Conservation (phyloP, 495 filamentous ascomycete species). For the Trichoderma asperelloides region DNA sequence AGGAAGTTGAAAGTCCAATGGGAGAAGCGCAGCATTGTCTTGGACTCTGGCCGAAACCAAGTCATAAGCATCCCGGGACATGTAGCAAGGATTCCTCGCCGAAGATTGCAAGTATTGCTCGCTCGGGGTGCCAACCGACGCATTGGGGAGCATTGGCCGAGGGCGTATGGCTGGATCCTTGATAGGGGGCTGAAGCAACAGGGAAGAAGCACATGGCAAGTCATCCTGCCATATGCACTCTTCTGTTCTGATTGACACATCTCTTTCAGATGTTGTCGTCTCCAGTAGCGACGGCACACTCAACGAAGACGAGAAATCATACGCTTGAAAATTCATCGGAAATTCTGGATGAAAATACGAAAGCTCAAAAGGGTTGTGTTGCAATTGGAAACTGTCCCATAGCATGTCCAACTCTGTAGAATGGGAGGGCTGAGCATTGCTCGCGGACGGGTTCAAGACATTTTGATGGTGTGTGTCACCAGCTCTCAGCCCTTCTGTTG, state of each 20-base stretch:
- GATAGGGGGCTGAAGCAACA: background rate
- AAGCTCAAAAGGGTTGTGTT: slow-evolving; percentile 6
- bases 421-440: background rate
- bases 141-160: background rate
- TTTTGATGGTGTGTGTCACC: background rate
- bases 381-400: background rate
- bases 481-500: background rate
- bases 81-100: background rate
- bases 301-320: background rate
- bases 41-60: background rate
- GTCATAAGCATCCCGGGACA: background rate
- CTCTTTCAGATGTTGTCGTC: background rate
- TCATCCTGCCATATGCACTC: background rate
- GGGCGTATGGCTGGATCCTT: background rate
- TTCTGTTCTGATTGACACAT: background rate
- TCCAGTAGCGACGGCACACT: background rate
- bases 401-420: background rate
- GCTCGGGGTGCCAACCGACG: background rate
- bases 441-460: background rate
- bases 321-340: background rate
- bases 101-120: background rate
- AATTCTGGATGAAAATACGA: background rate
- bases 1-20: slow-evolving; percentile 10
- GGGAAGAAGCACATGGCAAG: background rate
- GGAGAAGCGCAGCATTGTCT: background rate